Percentiles rank a stretch among this genome's conserved stretches.
These are phyloP conservation scores for Crucihimalaya himalaica DNA, from an alignment of 345 rosid species.

Conservation along the genomic window DNA sequence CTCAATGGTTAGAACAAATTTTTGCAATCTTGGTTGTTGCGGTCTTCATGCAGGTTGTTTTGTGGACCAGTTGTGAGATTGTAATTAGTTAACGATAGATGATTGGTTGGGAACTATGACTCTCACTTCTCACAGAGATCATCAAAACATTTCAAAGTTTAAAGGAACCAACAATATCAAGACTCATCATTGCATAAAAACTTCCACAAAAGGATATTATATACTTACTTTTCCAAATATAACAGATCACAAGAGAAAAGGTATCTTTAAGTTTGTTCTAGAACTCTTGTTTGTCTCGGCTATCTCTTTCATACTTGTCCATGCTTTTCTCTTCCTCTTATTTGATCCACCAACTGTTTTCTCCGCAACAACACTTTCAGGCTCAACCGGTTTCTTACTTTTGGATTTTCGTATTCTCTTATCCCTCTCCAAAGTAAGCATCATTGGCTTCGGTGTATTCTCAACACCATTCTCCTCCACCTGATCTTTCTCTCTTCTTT, in stretches of 20 bases:
- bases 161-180: too few species aligned
- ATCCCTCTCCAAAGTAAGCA: conserved; percentile 37
- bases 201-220: too few species aligned
- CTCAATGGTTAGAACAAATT: conserved; percentile 31
- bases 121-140: neutral
- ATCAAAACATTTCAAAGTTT: neutral
- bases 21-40: conserved; percentile 10
- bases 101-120: neutral
- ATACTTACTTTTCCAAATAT: neutral
- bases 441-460: conserved; percentile 39
- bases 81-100: conserved; percentile 4
- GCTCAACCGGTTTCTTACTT: conserved; percentile 25
- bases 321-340: conserved; percentile 35
- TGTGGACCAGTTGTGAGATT: conserved; percentile 14
- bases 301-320: conserved; percentile 28
- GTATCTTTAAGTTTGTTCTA: conserved; percentile 8
- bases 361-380: conserved; percentile 5
- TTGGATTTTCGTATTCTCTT: conserved; percentile 33
- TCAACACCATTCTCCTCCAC: neutral
- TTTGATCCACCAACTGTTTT: conserved; percentile 33
- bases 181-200: too few species aligned
- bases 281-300: conserved; percentile 22
- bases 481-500: conserved; percentile 9
- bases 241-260: conserved; percentile 29
- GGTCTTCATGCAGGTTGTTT: conserved; percentile 28